phyloP scores from a whole-genome alignment of 2,329 filamentous ascomycete species.

The Aspergillus pseudoglaucus region DNA sequence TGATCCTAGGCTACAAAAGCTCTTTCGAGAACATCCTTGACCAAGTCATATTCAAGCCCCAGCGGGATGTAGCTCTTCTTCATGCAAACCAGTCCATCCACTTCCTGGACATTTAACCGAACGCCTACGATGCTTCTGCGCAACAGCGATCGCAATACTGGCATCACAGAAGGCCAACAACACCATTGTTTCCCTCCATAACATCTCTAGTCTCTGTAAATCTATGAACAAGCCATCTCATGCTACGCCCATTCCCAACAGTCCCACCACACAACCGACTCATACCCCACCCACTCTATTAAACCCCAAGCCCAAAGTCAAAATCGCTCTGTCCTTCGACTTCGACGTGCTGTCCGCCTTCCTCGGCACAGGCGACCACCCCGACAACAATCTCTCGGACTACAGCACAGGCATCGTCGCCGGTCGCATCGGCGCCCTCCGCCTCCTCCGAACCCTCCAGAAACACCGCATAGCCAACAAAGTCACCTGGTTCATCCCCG shows the following conservation, averaged over 20 bases:
- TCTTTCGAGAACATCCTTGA: background rate
- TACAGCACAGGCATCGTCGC: slow-evolving; percentile 47
- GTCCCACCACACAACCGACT: too few relatives aligned
- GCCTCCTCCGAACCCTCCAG: slow-evolving; percentile 44
- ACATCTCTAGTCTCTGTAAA: too few relatives aligned
- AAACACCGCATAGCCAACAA: slow-evolving; percentile 37
- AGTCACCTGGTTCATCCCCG: slow-evolving; percentile 46
- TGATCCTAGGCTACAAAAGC: background rate
- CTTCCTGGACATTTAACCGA: background rate
- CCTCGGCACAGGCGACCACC: slow-evolving; percentile 46
- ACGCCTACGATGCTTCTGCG: background rate
- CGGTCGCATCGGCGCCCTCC: slow-evolving; percentile 45
- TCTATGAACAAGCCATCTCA: too few relatives aligned
- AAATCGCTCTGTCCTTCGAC: slow-evolving; percentile 34
- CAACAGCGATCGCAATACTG: too few relatives aligned
- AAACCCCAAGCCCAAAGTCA: background rate
- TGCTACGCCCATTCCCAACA: too few relatives aligned
- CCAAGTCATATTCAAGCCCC: background rate
- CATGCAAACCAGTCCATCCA: background rate
- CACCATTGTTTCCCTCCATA: too few relatives aligned
- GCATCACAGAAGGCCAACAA: too few relatives aligned
- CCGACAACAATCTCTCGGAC: slow-evolving; percentile 46
- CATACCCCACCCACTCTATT: too few relatives aligned
- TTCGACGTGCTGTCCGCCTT: slow-evolving; percentile 51
- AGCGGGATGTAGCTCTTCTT: background rate